These are phyloP conservation scores for Aspergillus sergii DNA, from an alignment of 2,329 filamentous ascomycete species.

Conservation along the genomic window DNA sequence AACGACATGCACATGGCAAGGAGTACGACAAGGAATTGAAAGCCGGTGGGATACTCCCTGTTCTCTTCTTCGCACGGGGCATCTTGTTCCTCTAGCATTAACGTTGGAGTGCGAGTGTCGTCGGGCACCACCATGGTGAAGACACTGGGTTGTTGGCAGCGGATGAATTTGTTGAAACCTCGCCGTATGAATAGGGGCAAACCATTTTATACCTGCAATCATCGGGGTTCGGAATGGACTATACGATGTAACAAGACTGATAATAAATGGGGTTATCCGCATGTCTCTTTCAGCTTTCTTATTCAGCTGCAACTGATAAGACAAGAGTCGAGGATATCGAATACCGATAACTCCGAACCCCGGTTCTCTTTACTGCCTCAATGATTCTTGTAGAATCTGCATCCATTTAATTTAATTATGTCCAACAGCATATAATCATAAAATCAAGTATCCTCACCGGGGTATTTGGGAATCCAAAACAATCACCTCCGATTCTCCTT, in stretches of 20 bases:
- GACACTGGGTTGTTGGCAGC: background rate
- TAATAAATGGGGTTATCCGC: background rate
- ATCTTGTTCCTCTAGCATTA: background rate
- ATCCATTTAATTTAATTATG: background rate
- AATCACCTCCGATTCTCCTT: slow-evolving; percentile 6
- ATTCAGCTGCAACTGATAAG: background rate
- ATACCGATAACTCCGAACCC: background rate
- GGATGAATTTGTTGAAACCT: background rate
- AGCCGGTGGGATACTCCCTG: background rate
- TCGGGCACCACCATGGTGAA: background rate
- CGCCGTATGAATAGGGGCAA: too few species aligned
- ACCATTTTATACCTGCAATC: background rate
- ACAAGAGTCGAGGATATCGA: background rate
- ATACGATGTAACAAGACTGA: background rate
- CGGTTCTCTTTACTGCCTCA: background rate
- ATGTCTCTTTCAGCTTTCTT: background rate
- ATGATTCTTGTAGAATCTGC: background rate
- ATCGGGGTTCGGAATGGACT: background rate
- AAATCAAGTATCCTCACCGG: slow-evolving; percentile 9
- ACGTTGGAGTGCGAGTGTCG: background rate
- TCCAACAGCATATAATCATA: background rate
- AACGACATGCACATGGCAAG: background rate
- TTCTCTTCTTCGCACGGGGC: background rate
- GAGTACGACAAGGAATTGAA: background rate
- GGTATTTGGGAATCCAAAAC: slow-evolving; percentile 8